Percentiles rank a stretch among this genome's conserved stretches.
Evolutionary conservation across 2,329 filamentous ascomycete species (phyloP).

Genomic region (Neofusicoccum sp.): DNA sequence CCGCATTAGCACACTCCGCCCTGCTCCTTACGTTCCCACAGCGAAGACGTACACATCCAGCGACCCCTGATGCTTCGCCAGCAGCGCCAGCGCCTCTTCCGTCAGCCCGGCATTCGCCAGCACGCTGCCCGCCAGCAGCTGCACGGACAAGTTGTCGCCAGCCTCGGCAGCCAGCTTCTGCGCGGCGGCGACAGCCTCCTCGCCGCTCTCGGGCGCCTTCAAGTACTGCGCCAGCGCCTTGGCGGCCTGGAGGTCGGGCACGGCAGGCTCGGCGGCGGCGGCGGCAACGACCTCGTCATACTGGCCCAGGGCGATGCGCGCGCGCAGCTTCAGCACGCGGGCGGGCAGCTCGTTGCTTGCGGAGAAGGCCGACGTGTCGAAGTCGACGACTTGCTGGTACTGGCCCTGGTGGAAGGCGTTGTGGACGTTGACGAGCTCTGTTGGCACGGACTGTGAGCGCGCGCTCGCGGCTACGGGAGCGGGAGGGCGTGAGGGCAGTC

Average conservation of each 20-base stretch:
- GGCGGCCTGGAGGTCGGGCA: slow-evolving; percentile 74
- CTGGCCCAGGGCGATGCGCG: slow-evolving; percentile 81
- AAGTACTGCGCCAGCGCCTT: slow-evolving; percentile 70
- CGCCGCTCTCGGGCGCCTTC: slow-evolving; percentile 38
- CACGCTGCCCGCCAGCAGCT: slow-evolving; percentile 80
- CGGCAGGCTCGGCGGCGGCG: slow-evolving; percentile 59
- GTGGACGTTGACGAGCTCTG: slow-evolving; percentile 69
- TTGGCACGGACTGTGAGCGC: not conserved
- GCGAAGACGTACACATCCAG: slow-evolving; percentile 66
- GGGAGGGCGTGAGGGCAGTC: slow-evolving; percentile 5
- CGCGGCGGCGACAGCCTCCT: slow-evolving; percentile 63
- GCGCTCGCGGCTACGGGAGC: not conserved
- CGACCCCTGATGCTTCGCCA: slow-evolving; percentile 83
- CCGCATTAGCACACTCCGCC: not conserved
- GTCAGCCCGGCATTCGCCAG: slow-evolving; percentile 77
- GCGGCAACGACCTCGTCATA: slow-evolving; percentile 72
- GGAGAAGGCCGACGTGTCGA: slow-evolving; percentile 79
- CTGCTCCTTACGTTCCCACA: not conserved
- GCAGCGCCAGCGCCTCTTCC: slow-evolving; percentile 80
- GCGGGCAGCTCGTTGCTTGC: slow-evolving; percentile 75
- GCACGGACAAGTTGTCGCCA: slow-evolving; percentile 76
- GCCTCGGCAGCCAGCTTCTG: slow-evolving; percentile 69
- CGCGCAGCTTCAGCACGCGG: slow-evolving; percentile 76
- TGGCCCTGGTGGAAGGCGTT: slow-evolving; percentile 74
- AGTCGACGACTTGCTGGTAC: slow-evolving; percentile 84